Evolutionary conservation across 192 early-diverging fungal species (phyloP), one percentile per base, ranked within the genome.

Genomic region (Endogone sp.): DNA sequence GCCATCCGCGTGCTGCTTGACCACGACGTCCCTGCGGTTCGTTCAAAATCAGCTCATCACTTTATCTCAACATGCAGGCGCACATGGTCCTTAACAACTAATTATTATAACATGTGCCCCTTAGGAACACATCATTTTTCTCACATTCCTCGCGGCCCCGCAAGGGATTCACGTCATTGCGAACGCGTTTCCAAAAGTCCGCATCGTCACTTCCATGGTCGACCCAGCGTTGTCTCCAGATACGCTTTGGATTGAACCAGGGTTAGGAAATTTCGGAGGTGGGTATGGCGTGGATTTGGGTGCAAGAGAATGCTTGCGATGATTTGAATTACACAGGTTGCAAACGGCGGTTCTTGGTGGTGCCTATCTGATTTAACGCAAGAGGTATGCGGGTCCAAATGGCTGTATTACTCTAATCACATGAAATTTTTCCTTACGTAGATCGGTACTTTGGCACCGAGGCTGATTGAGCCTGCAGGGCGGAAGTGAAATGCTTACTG

Each of bases 1-100:
- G 95, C 96, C 20, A 92, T 98, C 49, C 88, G 94, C 37, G 93
- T 97, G 30, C 82, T 97, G 63, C 74, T 94, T 6, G 96, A 98
- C 79, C 94, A 98, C 67, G 87, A 91, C 67, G 91, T 96, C 3
- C 88, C 86, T 1, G 92, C 95, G 74, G 77, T 79, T 60, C 31
- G 55, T 13, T 44, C n/a, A n/a, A n/a, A n/a, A n/a, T n/a, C n/a
- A n/a, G n/a, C n/a, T n/a, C n/a, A n/a, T 29, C 16, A 2, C 23
- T 31, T 65, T n/a, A n/a, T n/a, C n/a, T n/a, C n/a, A n/a, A n/a
- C n/a, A n/a, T n/a, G n/a, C n/a, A n/a, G n/a, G n/a, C n/a, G n/a
- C n/a, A n/a, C n/a, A n/a, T n/a, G n/a, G n/a, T n/a, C n/a, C n/a
- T n/a, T n/a, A 63, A n/a, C 22, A 49, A 54, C 27, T 11, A 49